phyloP scores from a whole-genome alignment of 2,329 filamentous ascomycete species.

The Massarina eburnea region DNA sequence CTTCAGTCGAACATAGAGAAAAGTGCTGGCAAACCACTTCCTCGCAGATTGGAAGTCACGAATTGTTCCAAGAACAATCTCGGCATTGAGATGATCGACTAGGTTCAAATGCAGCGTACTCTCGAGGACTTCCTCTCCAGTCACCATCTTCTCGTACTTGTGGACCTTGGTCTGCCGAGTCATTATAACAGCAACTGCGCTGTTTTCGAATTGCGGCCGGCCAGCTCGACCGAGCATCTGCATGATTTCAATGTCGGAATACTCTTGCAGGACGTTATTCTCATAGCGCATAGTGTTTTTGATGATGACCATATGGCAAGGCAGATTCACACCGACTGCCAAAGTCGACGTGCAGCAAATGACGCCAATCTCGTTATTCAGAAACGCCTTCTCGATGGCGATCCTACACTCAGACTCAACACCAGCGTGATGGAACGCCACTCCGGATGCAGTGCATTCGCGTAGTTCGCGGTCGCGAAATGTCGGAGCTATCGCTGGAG shows the following conservation, averaged over 20 bases:
- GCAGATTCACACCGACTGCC: conserved; percentile 80
- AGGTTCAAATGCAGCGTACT: conserved; percentile 78
- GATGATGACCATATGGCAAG: conserved; percentile 79
- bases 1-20: conserved; percentile 73
- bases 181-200: conserved; percentile 76
- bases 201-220: conserved; percentile 78
- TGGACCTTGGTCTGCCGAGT: conserved; percentile 66
- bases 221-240: conserved; percentile 88
- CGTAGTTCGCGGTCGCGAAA: conserved; percentile 64
- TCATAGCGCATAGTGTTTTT: conserved; percentile 73
- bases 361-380: conserved; percentile 71
- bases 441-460: conserved; percentile 58
- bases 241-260: conserved; percentile 82
- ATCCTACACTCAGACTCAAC: conserved; percentile 65
- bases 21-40: conserved; percentile 75
- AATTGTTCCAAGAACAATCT: conserved; percentile 76
- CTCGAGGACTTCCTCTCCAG: conserved; percentile 72
- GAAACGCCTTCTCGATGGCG: conserved; percentile 67
- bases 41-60: conserved; percentile 65
- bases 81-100: conserved; percentile 82
- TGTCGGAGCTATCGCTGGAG: conserved; percentile 53
- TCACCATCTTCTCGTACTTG: conserved; percentile 72
- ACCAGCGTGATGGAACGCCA: conserved; percentile 83
- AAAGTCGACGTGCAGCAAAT: conserved; percentile 88
- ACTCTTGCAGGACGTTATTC: conserved; percentile 61